phyloP scores from a whole-genome alignment of 768 basidiomycete species.

The Pleurotus salmoneostramineus region DNA sequence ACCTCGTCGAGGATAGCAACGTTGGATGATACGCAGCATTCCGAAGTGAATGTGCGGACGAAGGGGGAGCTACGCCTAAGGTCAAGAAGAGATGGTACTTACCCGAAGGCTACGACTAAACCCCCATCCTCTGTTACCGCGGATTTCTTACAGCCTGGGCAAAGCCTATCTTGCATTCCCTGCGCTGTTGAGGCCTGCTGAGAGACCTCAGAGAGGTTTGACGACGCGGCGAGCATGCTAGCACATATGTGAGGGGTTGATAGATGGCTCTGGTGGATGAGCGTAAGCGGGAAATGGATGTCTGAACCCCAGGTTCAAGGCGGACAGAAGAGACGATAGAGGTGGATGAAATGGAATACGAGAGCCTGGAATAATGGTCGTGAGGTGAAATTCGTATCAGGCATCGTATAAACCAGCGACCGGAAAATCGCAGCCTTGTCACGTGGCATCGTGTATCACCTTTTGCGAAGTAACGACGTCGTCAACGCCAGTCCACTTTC shows the following conservation, averaged over 20 bases:
- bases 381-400: neutral
- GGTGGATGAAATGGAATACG: neutral
- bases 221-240: slow-evolving; percentile 1
- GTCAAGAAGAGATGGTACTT: slow-evolving; percentile 24
- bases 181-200: neutral
- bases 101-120: slow-evolving; percentile 96
- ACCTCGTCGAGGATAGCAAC: slow-evolving; percentile 8
- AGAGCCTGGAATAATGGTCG: neutral
- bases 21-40: slow-evolving; percentile 10
- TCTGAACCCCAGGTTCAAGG: slow-evolving; percentile 6
- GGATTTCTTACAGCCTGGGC: slow-evolving; percentile 80
- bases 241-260: neutral
- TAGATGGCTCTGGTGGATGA: neutral
- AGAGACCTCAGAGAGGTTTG: neutral
- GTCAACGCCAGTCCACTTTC: neutral
- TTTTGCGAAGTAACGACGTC: neutral
- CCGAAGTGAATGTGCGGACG: slow-evolving; percentile 1
- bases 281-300: neutral
- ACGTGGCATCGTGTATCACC: slow-evolving; percentile 3
- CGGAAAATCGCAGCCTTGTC: slow-evolving; percentile 4
- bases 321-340: neutral
- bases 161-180: slow-evolving; percentile 52
- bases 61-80: neutral
- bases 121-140: slow-evolving; percentile 81
- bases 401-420: neutral